Evolutionary conservation across 2,329 filamentous ascomycete species (phyloP).

Genomic region (Conoideocrella luteorostrata): DNA sequence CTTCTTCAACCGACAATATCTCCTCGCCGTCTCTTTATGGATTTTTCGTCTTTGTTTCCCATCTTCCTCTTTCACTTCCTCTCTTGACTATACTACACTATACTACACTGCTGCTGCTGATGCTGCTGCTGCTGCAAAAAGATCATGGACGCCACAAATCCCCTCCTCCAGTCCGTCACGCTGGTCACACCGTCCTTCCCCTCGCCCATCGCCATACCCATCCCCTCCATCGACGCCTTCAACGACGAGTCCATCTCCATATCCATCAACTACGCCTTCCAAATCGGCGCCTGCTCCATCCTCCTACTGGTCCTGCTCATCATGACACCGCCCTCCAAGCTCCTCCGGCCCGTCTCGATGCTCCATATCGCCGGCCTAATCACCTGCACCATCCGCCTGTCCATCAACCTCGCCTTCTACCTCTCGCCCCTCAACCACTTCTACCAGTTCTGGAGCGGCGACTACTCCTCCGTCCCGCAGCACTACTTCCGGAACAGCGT

Average conservation of each 20-base stretch:
- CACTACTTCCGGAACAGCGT: constrained; percentile 30
- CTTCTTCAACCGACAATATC: too few species aligned
- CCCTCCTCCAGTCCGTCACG: constrained; percentile 28
- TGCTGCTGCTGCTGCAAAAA: background rate
- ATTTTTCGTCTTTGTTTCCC: too few species aligned
- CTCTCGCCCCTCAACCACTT: constrained; percentile 54
- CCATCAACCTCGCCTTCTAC: constrained; percentile 53
- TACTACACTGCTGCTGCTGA: too few species aligned
- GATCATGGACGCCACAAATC: constrained; percentile 15
- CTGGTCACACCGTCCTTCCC: constrained; percentile 23
- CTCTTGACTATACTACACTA: too few species aligned
- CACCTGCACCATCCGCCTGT: constrained; percentile 53
- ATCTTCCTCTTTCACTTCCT: too few species aligned
- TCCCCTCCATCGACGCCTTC: constrained; percentile 25
- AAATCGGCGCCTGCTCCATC: constrained; percentile 62
- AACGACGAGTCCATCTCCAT: constrained; percentile 27
- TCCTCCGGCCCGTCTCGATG: constrained; percentile 56
- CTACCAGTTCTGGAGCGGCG: constrained; percentile 52
- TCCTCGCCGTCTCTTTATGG: too few species aligned
- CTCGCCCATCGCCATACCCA: constrained; percentile 22
- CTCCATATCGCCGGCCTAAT: constrained; percentile 58
- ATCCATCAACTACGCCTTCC: constrained; percentile 59
- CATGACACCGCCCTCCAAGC: constrained; percentile 60
- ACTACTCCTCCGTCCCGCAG: constrained; percentile 43
- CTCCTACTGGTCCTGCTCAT: constrained; percentile 60